Conservation (phyloP, 129 eudicot genomes). For the Lactuca sativa region DNA sequence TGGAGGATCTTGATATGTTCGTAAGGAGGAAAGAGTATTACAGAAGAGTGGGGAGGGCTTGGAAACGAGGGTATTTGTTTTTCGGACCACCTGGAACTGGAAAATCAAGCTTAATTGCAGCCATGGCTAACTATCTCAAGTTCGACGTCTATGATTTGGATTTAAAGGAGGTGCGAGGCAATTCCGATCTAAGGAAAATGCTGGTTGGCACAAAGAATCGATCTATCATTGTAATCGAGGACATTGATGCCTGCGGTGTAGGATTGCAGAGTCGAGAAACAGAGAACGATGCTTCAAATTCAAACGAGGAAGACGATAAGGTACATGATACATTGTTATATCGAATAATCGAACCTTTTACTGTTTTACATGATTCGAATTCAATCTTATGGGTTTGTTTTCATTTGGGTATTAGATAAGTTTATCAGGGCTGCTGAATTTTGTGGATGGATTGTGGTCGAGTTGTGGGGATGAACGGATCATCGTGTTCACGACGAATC, state of each 20-base stretch:
- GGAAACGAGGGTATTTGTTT: constrained; percentile 74
- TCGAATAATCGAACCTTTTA: not conserved
- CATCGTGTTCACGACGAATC: constrained; percentile 54
- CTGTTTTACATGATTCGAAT: no score
- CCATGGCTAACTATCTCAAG: constrained; percentile 70
- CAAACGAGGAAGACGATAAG: constrained; percentile 40
- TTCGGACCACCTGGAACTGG: constrained; percentile 78
- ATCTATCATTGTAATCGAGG: constrained; percentile 65
- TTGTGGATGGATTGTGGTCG: constrained; percentile 63
- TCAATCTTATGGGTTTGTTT: not conserved
- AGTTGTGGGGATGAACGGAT: constrained; percentile 62
- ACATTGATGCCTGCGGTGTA: constrained; percentile 62
- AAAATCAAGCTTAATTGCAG: constrained; percentile 75
- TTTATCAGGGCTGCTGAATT: constrained; percentile 56
- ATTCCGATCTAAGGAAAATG: constrained; percentile 57
- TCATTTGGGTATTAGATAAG: no score
- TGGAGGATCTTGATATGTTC: constrained; percentile 56
- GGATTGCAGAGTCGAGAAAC: constrained; percentile 46
- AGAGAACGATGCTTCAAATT: not conserved
- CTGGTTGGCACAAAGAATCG: constrained; percentile 51
- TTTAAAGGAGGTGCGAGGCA: constrained; percentile 52
- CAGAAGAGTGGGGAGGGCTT: constrained; percentile 63
- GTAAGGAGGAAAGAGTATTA: constrained; percentile 59
- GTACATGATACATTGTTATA: constrained; percentile 19
- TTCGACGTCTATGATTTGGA: constrained; percentile 75